These are phyloP conservation scores for Hibiscus tridactylites DNA, from an alignment of 345 rosid genomes.

Conservation along the genomic window DNA sequence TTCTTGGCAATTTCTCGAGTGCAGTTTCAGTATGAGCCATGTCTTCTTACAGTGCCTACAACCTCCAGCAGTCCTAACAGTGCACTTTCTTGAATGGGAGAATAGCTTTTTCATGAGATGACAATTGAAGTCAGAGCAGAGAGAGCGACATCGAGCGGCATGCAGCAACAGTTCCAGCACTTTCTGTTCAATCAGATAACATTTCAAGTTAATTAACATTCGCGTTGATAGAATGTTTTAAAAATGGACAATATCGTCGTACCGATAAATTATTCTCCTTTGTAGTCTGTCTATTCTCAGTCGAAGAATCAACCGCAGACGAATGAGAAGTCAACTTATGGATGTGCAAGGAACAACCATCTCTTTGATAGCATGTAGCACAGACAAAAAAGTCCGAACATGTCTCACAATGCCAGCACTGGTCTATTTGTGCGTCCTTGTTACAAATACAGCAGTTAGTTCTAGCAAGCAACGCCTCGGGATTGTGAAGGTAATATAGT, in stretches of 20 bases:
- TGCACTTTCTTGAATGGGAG: slow-evolving; percentile 30
- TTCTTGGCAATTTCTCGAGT: slow-evolving; percentile 28
- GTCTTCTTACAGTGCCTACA: slow-evolving; percentile 23
- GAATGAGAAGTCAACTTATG: slow-evolving; percentile 21
- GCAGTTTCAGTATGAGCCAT: slow-evolving; percentile 21
- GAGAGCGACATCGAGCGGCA: slow-evolving; percentile 21
- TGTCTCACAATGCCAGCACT: slow-evolving; percentile 26
- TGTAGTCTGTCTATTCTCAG: background rate
- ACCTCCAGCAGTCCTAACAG: slow-evolving; percentile 13
- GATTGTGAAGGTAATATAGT: slow-evolving; percentile 43
- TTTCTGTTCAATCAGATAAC: slow-evolving; percentile 16
- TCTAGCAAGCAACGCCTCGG: background rate
- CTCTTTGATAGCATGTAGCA: slow-evolving; percentile 28
- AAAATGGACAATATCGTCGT: background rate
- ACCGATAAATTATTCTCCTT: background rate
- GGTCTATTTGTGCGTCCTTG: slow-evolving; percentile 19
- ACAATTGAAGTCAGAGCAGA: slow-evolving; percentile 37
- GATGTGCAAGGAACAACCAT: slow-evolving; percentile 13
- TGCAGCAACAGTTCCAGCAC: slow-evolving; percentile 31
- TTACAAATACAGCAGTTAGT: slow-evolving; percentile 32
- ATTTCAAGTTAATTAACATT: background rate
- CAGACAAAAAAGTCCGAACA: slow-evolving; percentile 33
- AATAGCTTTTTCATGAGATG: slow-evolving; percentile 23
- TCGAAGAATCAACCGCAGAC: slow-evolving; percentile 5
- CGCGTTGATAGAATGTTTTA: background rate